Conservation (phyloP, 352 stramenopile species). For the Pythium brassicae region DNA sequence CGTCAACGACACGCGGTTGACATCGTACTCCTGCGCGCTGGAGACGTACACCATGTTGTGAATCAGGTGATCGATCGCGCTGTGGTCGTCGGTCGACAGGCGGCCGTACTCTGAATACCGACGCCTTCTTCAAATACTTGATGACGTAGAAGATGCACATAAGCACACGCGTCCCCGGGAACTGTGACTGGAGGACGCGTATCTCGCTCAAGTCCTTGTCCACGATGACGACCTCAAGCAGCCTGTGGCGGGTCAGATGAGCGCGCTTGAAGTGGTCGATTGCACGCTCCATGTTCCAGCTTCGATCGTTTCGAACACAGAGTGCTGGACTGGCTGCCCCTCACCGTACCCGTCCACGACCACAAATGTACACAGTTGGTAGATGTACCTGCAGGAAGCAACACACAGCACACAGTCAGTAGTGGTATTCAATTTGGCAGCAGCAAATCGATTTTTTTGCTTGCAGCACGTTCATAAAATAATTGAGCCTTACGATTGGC, state of each 20-base stretch:
- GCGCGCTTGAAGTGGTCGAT: constrained; percentile 11
- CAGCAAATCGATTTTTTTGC: too few relatives aligned
- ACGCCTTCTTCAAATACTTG: constrained; percentile 15
- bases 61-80: constrained; percentile 4
- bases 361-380: constrained; percentile 20
- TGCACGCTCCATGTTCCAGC: constrained; percentile 18
- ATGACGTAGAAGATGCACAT: constrained; percentile 26
- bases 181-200: constrained; percentile 10
- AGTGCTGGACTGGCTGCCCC: constrained; percentile 12
- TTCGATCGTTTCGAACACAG: constrained; percentile 12
- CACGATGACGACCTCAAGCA: constrained; percentile 18
- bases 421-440: too few relatives aligned
- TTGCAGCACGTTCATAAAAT: too few relatives aligned
- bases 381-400: constrained; percentile 13
- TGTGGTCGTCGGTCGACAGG: constrained; percentile 4
- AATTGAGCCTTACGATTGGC: too few relatives aligned
- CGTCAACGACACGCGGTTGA: background rate
- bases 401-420: too few relatives aligned
- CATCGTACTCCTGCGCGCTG: constrained; percentile 3
- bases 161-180: constrained; percentile 11
- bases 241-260: background rate
- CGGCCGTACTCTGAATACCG: constrained; percentile 13
- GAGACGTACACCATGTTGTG: constrained; percentile 11
- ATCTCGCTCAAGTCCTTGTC: constrained; percentile 29
- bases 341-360: constrained; percentile 16